Base-by-base conservation (phyloP, 441 rosid species). In the Daphne laureola region DNA sequence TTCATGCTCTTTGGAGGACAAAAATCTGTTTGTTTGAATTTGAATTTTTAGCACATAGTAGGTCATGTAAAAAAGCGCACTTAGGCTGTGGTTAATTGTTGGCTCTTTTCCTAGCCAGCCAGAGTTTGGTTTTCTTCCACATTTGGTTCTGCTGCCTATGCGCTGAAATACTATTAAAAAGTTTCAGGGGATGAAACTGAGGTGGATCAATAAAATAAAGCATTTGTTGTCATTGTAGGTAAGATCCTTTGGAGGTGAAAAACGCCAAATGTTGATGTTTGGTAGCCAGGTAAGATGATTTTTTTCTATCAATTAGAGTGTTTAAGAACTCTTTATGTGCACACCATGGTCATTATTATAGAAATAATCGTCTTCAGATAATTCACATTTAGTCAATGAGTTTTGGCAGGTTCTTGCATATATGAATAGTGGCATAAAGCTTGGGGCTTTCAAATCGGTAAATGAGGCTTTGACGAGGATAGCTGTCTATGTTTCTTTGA, bases 241-340 rank as follows among this genome's bases (percentile, higher is more conserved):
- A 52, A 82, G 96, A 76, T 92, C 96, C 17, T 92, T 92, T 72
- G 78, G 96, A 46, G 98, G 96, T 61, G 98, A 92, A 76, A 89
- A 77, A 67, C 85, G 73, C 53, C 98, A 88, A 72, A 88, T 88
- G 96, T 73, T 67, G 58, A 73, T 78, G 78, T 86, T 92, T 54
- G 95, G 94, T 64, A 68, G 73, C 47, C 94, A 81, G 87, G 98
- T 82, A 73, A 78, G 65, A 40, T 25, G 56, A 51, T 58, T 71
- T 61, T 35, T 43, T 55, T 13, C n/a, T 54, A 48, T 59, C 14
- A 40, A 45, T 18, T 31, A 1, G 15, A 9, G 25, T 14, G 27
- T 12, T 43, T 54, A 5, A 42, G 15, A 54, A 47, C 26, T 57
- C n/a, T 53, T 35, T 40, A 8, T 27, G 46, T 43, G 41, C 40